Evolutionary conservation across 148 eudicot species (phyloP), one percentile per base, ranked within the genome.

Genomic region (Polygonum aviculare): DNA sequence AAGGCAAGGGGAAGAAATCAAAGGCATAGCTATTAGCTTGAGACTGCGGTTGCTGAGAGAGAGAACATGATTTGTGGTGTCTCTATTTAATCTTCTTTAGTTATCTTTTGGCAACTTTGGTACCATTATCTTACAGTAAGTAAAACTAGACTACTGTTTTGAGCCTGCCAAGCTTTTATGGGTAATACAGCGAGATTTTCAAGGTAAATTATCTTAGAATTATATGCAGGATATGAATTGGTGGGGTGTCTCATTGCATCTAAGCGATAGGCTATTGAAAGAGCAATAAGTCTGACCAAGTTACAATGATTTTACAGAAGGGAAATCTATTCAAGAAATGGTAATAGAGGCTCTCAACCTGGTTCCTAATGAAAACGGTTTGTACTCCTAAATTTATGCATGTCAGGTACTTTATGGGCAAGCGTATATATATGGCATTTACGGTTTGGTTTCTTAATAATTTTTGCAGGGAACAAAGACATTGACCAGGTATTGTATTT

Each of bases 131-230:
- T 8, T 19, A 11, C 69, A n/a, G n/a, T n/a, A n/a, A 31, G 69
- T 16, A 60, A 31, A 60, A 7, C 31, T 4, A 60, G 26, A 31
- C 38, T 11, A 12, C 31, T 60, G 69, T 31, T 59, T 59, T 21
- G 19, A 21, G 81, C 99, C 99, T 49, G 94, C 99, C 74, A 95
- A 93, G 82, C 91, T 95, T 75, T 77, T 95, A 76, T 95, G 97
- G 98, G 90, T 95, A 74, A 95, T 95, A 82, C 98, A 95, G 77
- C 96, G 99, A 77, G 99, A 95, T 82, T 95, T 95, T 83, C 80
- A 92, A 51, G 96, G 99, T 93, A 89, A 87, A 97, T 86, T 77
- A 36, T 45, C 7, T 72, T 31, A 18, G 31, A 74, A 74, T 1
- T 50, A 51, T 74, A 52, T 7, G 19, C 62, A 19, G 9, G 62